Percentiles rank a stretch among this genome's conserved stretches.
Conservation (phyloP, 106 monocot species). For the Amphibolis antarctica region DNA sequence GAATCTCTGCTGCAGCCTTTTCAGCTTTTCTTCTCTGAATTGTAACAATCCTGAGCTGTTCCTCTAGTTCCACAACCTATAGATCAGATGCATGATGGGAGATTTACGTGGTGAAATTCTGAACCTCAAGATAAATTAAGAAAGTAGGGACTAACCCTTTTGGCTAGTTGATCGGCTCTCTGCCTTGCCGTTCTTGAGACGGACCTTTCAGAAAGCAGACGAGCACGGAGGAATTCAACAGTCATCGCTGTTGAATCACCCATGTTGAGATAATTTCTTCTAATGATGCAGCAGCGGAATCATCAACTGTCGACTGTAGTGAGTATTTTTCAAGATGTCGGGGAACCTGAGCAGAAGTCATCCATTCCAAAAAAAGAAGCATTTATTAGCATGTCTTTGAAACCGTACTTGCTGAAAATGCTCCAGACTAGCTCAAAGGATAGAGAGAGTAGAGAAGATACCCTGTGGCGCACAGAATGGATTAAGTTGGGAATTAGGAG, state of each 20-base stretch:
- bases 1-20: constrained; percentile 60
- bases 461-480: too few species aligned
- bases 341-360: too few species aligned
- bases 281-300: too few species aligned
- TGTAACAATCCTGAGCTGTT: constrained; percentile 53
- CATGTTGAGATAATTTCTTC: not conserved
- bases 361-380: too few species aligned
- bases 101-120: not conserved
- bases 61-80: constrained; percentile 83
- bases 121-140: constrained; percentile 1
- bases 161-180: constrained; percentile 73
- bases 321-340: too few species aligned
- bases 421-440: too few species aligned
- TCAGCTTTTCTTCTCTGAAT: constrained; percentile 79
- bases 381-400: too few species aligned
- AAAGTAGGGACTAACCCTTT: constrained; percentile 39
- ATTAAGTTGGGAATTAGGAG: too few species aligned
- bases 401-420: too few species aligned
- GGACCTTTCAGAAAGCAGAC: constrained; percentile 87
- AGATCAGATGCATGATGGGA: not conserved
- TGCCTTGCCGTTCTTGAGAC: constrained; percentile 78
- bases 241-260: constrained; percentile 73
- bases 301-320: too few species aligned
- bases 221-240: constrained; percentile 85
- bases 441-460: too few species aligned